Evolutionary conservation across 1,284 basidiomycete genomes (phyloP), one percentile per base, ranked within the genome.

Genomic region (Coriolopsis trogii): DNA sequence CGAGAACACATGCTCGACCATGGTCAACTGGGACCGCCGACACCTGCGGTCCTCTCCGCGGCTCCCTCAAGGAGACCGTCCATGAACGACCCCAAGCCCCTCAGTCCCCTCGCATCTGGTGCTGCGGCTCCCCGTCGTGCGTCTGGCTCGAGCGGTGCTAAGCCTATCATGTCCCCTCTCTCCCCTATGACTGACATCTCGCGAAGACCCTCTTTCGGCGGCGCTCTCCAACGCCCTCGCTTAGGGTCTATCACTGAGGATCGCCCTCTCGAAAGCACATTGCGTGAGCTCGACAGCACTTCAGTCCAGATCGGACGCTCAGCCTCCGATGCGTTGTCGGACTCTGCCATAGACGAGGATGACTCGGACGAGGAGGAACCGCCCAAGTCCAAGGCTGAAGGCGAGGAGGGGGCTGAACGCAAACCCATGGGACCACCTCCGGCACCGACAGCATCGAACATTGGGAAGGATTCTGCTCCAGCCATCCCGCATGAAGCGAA

Each of bases 1-100:
- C 80, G 91, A 21, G 93, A 95, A 65, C 91, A 95, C 67, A 93
- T 96, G 88, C 81, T 95, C 52, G 90, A 93, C 65, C 93, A 95
- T 64, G 92, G 91, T 4, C 85, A 89, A 59, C 73, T 89, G 7
- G 85, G 84, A 0, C 81, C 86, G 5, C 73, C 82, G 1, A 87
- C 85, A 0, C 85, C 85, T 3, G 78, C 67, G 12, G 71, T 70
- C 0, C 58, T 73, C 4, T 77, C 82, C 0, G 82, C 82, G 13
- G 78, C 71, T 6, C 51, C 61, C 1, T 86, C 84, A 0, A 72
- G 84, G 13, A 73, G 81, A 36, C 73, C 81, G 25, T 70, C 69
- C 12, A 62, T 66, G 56, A 61, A 67, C 37, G 67, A 67, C 4
- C 44, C 51, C 10, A 56, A 40, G n/a, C 53, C 63, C 4, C 56